Conservation (phyloP, 768 basidiomycete genomes). For the Lyophyllum semitale region DNA sequence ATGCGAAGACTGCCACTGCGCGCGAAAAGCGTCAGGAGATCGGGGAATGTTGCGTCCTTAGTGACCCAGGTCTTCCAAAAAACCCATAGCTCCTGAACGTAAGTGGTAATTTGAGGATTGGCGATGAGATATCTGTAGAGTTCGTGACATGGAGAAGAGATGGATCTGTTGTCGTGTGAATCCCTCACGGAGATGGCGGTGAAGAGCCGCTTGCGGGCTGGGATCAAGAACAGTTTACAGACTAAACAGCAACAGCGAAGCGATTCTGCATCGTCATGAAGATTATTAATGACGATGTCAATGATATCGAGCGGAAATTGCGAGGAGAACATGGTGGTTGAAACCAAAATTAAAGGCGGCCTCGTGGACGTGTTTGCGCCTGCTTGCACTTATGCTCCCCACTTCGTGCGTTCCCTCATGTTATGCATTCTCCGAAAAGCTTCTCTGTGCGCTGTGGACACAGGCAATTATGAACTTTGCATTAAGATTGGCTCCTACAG, state of each 20-base stretch:
- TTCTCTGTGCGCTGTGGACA: no score
- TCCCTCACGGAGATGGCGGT: not conserved
- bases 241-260: not conserved
- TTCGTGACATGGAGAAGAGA: not conserved
- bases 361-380: no score
- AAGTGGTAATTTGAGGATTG: not conserved
- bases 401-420: no score
- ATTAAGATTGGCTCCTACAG: no score
- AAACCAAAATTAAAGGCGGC: no score
- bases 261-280: not conserved
- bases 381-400: no score
- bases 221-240: not conserved
- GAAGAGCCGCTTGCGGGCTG: not conserved
- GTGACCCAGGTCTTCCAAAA: not conserved
- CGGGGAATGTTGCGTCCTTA: not conserved
- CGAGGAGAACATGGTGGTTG: not conserved
- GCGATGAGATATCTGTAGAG: not conserved
- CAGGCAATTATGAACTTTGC: no score
- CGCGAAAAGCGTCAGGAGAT: not conserved
- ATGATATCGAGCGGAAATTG: not conserved
- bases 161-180: not conserved
- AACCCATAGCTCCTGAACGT: not conserved
- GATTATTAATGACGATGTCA: not conserved
- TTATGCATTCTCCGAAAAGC: no score
- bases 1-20: not conserved